Evolutionary conservation across 2,329 filamentous ascomycete species (phyloP).

Genomic region (Tolypocladium inflatum): DNA sequence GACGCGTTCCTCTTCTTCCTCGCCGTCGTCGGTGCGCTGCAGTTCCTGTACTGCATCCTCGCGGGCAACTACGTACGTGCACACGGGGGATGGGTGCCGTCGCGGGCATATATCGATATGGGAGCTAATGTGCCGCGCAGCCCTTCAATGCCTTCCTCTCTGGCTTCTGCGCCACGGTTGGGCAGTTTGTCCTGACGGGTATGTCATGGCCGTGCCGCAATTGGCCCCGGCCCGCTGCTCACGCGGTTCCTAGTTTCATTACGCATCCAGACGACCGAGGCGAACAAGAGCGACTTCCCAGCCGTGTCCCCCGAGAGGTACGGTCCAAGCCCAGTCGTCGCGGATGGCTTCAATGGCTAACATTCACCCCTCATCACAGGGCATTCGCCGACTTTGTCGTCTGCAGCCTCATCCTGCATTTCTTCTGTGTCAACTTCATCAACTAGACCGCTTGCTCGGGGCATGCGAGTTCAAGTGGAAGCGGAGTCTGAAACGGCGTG

Average conservation of each 20-base stretch:
- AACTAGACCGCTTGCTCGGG: constrained; percentile 51
- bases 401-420: constrained; percentile 90
- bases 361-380: constrained; percentile 34
- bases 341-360: constrained; percentile 7
- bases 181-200: constrained; percentile 94
- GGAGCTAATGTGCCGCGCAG: constrained; percentile 35
- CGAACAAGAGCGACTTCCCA: constrained; percentile 71
- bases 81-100: neutral
- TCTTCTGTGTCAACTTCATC: constrained; percentile 99
- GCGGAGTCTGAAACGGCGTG: neutral
- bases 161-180: constrained; percentile 88
- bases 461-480: neutral
- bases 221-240: neutral
- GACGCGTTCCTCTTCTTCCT: constrained; percentile 88
- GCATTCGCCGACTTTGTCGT: constrained; percentile 96
- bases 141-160: constrained; percentile 98
- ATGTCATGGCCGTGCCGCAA: constrained; percentile 22
- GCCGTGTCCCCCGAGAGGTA: constrained; percentile 74
- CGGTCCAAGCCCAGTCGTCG: constrained; percentile 5
- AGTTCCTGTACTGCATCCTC: constrained; percentile 88
- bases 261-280: constrained; percentile 82
- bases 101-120: too few relatives aligned
- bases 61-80: constrained; percentile 85
- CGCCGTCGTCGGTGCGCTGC: constrained; percentile 73
- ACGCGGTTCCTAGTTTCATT: constrained; percentile 47